Evolutionary conservation across 2,329 filamentous ascomycete species (phyloP).

Genomic region (Aureobasidium melanogenum): DNA sequence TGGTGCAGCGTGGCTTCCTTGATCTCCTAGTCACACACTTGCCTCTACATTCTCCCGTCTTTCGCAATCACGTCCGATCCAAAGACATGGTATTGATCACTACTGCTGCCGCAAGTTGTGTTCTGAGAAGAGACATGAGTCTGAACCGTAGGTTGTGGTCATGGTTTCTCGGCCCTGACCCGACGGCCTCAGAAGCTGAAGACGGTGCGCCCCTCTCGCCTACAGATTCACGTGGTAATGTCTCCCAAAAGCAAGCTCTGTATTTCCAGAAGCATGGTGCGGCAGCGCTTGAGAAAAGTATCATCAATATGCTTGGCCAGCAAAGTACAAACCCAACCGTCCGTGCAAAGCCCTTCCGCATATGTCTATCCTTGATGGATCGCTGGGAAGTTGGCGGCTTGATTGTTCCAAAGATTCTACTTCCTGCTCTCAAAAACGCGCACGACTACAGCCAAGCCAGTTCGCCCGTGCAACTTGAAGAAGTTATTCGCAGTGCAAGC

Average conservation of each 20-base stretch:
- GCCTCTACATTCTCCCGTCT: slow-evolving; percentile 70
- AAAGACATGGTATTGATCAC: slow-evolving; percentile 75
- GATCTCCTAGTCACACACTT: slow-evolving; percentile 87
- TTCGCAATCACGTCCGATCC: slow-evolving; percentile 64
- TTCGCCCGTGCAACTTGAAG: slow-evolving; percentile 63
- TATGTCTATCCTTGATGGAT: slow-evolving; percentile 94
- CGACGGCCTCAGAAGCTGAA: slow-evolving; percentile 27
- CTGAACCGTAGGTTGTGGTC: slow-evolving; percentile 90
- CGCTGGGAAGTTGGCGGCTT: slow-evolving; percentile 93
- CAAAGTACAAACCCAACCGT: slow-evolving; percentile 50
- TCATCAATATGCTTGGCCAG: slow-evolving; percentile 66
- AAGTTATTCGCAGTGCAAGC: slow-evolving; percentile 86
- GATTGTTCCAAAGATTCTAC: slow-evolving; percentile 79
- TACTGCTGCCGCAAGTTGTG: slow-evolving; percentile 75
- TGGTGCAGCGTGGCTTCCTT: slow-evolving; percentile 89
- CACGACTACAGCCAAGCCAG: slow-evolving; percentile 61
- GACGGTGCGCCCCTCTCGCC: slow-evolving; percentile 19
- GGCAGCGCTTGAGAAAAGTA: slow-evolving; percentile 60
- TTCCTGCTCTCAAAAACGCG: slow-evolving; percentile 75
- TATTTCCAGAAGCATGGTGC: slow-evolving; percentile 81
- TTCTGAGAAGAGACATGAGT: slow-evolving; percentile 89
- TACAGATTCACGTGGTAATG: slow-evolving; percentile 35
- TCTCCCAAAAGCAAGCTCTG: slow-evolving; percentile 46
- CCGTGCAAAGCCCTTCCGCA: slow-evolving; percentile 74
- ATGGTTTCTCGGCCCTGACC: slow-evolving; percentile 82